These are phyloP conservation scores for Hypoxylon sp. DNA, from an alignment of 2,329 filamentous ascomycete genomes.

Conservation along the genomic window DNA sequence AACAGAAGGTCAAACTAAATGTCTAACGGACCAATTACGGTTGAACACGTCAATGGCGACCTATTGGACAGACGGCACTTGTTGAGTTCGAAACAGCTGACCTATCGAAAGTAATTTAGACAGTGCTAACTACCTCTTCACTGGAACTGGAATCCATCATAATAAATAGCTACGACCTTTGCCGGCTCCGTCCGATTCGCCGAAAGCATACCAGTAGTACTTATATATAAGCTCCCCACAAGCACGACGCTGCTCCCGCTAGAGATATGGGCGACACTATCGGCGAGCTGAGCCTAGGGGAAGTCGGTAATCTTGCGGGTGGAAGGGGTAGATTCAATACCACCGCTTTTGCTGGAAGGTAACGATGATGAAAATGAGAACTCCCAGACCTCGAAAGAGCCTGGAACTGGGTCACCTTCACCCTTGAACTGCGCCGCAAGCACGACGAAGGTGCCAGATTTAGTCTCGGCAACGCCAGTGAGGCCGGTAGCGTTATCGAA, in stretches of 20 bases:
- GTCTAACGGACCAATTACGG: too few species aligned
- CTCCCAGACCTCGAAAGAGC: slow-evolving; percentile 33
- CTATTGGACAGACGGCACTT: too few species aligned
- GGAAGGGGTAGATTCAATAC: not conserved
- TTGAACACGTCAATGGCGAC: too few species aligned
- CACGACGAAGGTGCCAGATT: slow-evolving; percentile 37
- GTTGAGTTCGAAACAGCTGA: too few species aligned
- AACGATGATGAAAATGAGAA: slow-evolving; percentile 20
- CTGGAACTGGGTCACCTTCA: slow-evolving; percentile 20
- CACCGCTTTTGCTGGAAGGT: too few species aligned
- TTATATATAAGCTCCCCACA: slow-evolving; percentile 40
- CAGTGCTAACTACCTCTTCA: too few species aligned
- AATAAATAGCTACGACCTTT: slow-evolving; percentile 43
- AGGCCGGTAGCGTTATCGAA: slow-evolving; percentile 42
- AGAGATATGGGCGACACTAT: slow-evolving; percentile 41
- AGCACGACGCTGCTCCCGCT: slow-evolving; percentile 43
- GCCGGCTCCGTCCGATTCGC: slow-evolving; percentile 39
- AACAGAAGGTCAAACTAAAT: too few species aligned
- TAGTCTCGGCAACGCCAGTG: slow-evolving; percentile 47
- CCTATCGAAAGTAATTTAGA: too few species aligned
- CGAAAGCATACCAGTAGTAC: slow-evolving; percentile 35
- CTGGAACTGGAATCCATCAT: slow-evolving; percentile 26
- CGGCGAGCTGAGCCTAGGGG: slow-evolving; percentile 30
- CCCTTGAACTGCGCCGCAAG: slow-evolving; percentile 24
- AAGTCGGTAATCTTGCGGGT: slow-evolving; percentile 35